Conservation (phyloP, 495 filamentous ascomycete species). For the Penicillium herquei region DNA sequence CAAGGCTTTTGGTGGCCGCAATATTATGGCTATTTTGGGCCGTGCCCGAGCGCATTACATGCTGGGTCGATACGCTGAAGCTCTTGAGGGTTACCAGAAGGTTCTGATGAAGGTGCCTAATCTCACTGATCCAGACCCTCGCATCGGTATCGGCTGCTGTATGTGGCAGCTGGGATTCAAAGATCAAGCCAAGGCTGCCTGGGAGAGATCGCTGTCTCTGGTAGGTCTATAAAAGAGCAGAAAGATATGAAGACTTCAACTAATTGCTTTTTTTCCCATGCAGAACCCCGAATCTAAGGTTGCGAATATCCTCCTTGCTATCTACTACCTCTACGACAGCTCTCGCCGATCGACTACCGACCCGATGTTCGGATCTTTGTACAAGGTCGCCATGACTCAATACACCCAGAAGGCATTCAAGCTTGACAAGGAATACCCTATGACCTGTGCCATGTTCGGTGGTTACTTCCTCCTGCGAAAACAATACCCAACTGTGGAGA, state of each 20-base stretch:
- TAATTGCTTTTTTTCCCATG: background rate
- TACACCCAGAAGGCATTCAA: slow-evolving; percentile 95
- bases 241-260: background rate
- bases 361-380: slow-evolving; percentile 73
- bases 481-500: slow-evolving; percentile 73
- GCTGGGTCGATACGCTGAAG: slow-evolving; percentile 76
- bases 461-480: slow-evolving; percentile 82
- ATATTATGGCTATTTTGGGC: slow-evolving; percentile 87
- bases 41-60: slow-evolving; percentile 82
- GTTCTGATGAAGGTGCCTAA: slow-evolving; percentile 80
- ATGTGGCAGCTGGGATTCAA: slow-evolving; percentile 93
- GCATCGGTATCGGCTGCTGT: slow-evolving; percentile 93
- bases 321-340: slow-evolving; percentile 83
- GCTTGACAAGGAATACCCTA: slow-evolving; percentile 85
- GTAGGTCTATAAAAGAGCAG: slow-evolving; percentile 26
- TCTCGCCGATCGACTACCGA: slow-evolving; percentile 73
- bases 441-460: slow-evolving; percentile 87
- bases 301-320: slow-evolving; percentile 83
- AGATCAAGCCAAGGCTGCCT: slow-evolving; percentile 84
- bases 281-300: slow-evolving; percentile 84
- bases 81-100: slow-evolving; percentile 81
- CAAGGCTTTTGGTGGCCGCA: slow-evolving; percentile 75
- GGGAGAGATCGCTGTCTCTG: slow-evolving; percentile 83
- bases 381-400: slow-evolving; percentile 90
- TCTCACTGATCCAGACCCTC: slow-evolving; percentile 89